Evolutionary conservation across 108 stramenopile species (phyloP).

Genomic region (Skeletonema costatum): DNA sequence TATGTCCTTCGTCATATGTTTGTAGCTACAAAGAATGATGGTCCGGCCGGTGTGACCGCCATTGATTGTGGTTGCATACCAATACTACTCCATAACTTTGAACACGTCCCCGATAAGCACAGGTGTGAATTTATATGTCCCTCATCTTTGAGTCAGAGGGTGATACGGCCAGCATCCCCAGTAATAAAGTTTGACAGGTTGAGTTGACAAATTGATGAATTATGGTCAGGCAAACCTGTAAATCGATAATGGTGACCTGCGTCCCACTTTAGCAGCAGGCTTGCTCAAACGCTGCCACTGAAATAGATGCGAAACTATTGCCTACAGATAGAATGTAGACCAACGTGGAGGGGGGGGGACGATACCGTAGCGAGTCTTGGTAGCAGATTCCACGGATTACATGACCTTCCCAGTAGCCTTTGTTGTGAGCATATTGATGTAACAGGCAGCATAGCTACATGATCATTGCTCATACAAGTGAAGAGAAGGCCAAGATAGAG

Average conservation of each 20-base stretch:
- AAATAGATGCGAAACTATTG: neutral
- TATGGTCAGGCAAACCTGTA: slow-evolving; percentile 86
- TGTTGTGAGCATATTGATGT: slow-evolving; percentile 36
- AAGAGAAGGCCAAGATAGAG: no score
- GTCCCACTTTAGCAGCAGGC: slow-evolving; percentile 1
- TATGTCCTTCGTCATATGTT: slow-evolving; percentile 62
- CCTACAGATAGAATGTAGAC: slow-evolving; percentile 29
- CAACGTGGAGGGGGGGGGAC: slow-evolving; percentile 43
- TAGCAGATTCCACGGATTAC: slow-evolving; percentile 26
- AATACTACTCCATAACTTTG: slow-evolving; percentile 78
- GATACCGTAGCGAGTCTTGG: slow-evolving; percentile 24
- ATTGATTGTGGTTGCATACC: no score
- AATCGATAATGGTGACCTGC: slow-evolving; percentile 68
- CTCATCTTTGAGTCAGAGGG: slow-evolving; percentile 39
- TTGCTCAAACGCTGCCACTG: neutral
- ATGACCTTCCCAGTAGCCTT: slow-evolving; percentile 24
- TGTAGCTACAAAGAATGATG: slow-evolving; percentile 73
- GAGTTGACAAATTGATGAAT: slow-evolving; percentile 73
- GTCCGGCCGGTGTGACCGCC: slow-evolving; percentile 77
- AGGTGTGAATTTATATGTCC: slow-evolving; percentile 52
- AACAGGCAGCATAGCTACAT: slow-evolving; percentile 35
- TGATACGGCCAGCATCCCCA: slow-evolving; percentile 70
- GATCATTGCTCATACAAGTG: slow-evolving; percentile 15
- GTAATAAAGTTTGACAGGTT: slow-evolving; percentile 70
- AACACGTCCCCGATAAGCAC: slow-evolving; percentile 69